Conservation (phyloP, 345 rosid genomes). For the Linum trigynum region DNA sequence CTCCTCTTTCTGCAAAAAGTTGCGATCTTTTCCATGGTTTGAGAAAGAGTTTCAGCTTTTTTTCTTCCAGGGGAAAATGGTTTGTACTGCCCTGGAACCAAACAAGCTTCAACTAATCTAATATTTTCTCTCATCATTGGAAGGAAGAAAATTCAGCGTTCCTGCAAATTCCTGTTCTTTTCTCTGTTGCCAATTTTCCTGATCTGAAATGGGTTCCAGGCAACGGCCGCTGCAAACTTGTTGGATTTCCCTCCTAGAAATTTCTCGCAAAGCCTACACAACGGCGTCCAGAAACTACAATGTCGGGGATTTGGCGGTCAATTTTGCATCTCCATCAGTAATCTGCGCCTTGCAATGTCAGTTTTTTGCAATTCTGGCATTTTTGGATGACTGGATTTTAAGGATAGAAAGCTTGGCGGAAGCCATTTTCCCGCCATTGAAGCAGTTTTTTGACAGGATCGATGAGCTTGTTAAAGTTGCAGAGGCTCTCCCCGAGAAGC, state of each 20-base stretch:
- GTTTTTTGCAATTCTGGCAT: slow-evolving; percentile 28
- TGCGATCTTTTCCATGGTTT: not conserved
- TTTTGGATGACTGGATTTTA: slow-evolving; percentile 39
- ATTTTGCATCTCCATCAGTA: slow-evolving; percentile 9
- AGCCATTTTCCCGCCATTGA: slow-evolving; percentile 42
- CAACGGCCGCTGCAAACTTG: slow-evolving; percentile 56
- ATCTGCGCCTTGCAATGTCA: slow-evolving; percentile 22
- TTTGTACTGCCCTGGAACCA: no score
- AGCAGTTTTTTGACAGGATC: slow-evolving; percentile 30
- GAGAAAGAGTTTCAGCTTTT: not conserved
- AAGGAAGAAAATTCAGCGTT: not conserved
- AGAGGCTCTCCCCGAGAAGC: slow-evolving; percentile 46
- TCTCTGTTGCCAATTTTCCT: not conserved
- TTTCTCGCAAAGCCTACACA: slow-evolving; percentile 26
- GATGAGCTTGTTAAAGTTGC: slow-evolving; percentile 23
- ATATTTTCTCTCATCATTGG: not conserved
- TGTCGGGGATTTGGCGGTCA: slow-evolving; percentile 16
- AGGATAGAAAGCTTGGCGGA: slow-evolving; percentile 32
- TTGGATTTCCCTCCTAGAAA: slow-evolving; percentile 28
- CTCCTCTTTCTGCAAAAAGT: not conserved
- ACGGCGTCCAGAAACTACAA: slow-evolving; percentile 26
- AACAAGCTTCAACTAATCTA: no score
- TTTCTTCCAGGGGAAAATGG: no score
- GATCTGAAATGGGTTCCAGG: slow-evolving; percentile 19
- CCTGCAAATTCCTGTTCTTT: not conserved